Conservation (phyloP, 768 basidiomycete species). For the Boletellus ananas region DNA sequence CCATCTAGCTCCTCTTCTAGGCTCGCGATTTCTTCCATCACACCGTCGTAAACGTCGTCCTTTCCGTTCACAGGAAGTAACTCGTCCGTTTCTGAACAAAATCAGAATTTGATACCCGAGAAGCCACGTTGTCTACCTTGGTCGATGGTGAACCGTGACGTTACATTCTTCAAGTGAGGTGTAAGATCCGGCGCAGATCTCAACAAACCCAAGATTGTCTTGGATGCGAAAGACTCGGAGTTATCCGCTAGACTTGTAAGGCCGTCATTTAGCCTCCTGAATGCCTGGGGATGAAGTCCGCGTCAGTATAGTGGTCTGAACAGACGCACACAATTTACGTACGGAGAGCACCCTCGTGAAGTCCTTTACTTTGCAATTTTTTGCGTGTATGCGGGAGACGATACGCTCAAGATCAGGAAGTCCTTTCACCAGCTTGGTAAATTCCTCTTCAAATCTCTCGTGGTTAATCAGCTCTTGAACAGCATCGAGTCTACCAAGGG, state of each 20-base stretch:
- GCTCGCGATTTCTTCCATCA: conserved; percentile 63
- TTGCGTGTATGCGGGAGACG: conserved; percentile 93
- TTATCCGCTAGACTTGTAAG: conserved; percentile 58
- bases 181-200: conserved; percentile 78
- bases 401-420: conserved; percentile 92
- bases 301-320: conserved; percentile 1
- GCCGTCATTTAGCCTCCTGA: conserved; percentile 68
- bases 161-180: conserved; percentile 67
- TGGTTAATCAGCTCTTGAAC: conserved; percentile 87
- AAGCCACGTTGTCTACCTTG: conserved; percentile 44
- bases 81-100: conserved; percentile 53
- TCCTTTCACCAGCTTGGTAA: conserved; percentile 71
- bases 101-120: conserved; percentile 19
- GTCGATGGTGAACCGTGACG: conserved; percentile 57
- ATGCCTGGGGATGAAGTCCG: conserved; percentile 49
- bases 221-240: conserved; percentile 72
- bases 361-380: conserved; percentile 80
- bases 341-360: conserved; percentile 83
- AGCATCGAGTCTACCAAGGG: conserved; percentile 72
- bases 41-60: conserved; percentile 78
- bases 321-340: conserved; percentile 15
- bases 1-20: conserved; percentile 72
- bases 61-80: conserved; percentile 82
- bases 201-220: conserved; percentile 70
- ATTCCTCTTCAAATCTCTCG: conserved; percentile 70